Base-by-base conservation (phyloP, 345 rosid genomes). In the Moricandia moricandioides region DNA sequence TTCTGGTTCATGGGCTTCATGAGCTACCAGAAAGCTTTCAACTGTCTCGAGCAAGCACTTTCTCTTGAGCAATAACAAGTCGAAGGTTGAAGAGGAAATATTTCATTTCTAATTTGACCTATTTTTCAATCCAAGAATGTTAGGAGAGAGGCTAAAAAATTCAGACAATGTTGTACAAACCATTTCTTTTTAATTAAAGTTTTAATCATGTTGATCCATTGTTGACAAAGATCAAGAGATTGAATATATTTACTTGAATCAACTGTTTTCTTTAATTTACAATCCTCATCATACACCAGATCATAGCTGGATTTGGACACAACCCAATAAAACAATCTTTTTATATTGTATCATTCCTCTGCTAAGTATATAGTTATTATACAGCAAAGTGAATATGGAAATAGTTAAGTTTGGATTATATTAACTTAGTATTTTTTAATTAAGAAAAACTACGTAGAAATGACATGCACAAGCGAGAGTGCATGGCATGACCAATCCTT, bases 1-100 rank as follows among this genome's bases (percentile, higher is more conserved):
- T 93, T 93, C 86, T 91, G 97, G 98, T 89, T 91, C 58, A 89
- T 91, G 92, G 96, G 98, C 0, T 91, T 93, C 83, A 66, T 87
- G 65, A 91, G 87, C 58, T 78, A 84, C 64, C 81, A 86, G 69
- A 94, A 87, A 79, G 87, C 97, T 67, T 79, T 84, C 74, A 84
- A 82, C 60, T 62, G 68, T 65, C 86, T 92, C 56, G 88, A 86
- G 73, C 88, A 81, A 45, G 84, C 88, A 33, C 73, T 69, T 30
- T 82, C 88, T 67, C 51, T 16, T 1, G 56, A 81, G 80, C 78
- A 60, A 61, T 58, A 43, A 77, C 5, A 24, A 43, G 65, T 30
- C 7, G 1, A 14, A 10, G 75, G 70, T 60, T 68, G 58, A 66
- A 78, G 78, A 61, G 34, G 64, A 73, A 49, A 73, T 60, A 62